phyloP scores from a whole-genome alignment of 2,329 filamentous ascomycete species.

The Triangularia verruculosa region DNA sequence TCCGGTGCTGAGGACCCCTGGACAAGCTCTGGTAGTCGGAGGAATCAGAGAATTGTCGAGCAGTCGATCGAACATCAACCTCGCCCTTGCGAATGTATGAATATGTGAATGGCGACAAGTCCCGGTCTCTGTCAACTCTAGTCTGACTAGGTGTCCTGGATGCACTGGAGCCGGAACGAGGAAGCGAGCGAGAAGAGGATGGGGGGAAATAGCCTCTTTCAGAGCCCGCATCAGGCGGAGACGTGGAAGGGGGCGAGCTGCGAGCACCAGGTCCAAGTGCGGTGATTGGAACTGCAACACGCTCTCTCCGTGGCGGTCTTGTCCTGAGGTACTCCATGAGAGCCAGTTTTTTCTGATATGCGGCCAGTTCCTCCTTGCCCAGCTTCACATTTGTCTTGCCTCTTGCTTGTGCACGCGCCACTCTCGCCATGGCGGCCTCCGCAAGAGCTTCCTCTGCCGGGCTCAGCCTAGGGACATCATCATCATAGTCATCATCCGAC shows the following conservation, averaged over 20 bases:
- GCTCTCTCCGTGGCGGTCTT: slow-evolving; percentile 41
- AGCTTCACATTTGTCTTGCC: slow-evolving; percentile 79
- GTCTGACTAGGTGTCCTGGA: slow-evolving; percentile 32
- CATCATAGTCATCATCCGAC: slow-evolving; percentile 46
- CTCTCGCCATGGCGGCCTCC: slow-evolving; percentile 74
- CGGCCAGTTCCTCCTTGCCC: slow-evolving; percentile 74
- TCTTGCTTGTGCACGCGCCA: slow-evolving; percentile 71
- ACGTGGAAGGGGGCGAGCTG: slow-evolving; percentile 38
- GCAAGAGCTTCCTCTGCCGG: slow-evolving; percentile 74
- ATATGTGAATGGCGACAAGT: slow-evolving; percentile 45
- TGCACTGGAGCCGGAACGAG: slow-evolving; percentile 36
- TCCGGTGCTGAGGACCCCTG: slow-evolving; percentile 23
- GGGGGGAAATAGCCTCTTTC: slow-evolving; percentile 48
- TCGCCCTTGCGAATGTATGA: slow-evolving; percentile 40
- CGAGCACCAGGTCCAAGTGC: slow-evolving; percentile 46
- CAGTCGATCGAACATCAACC: slow-evolving; percentile 24
- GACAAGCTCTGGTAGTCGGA: slow-evolving; percentile 19
- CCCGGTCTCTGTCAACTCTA: slow-evolving; percentile 28
- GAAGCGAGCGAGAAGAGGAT: slow-evolving; percentile 38
- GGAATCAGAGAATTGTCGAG: slow-evolving; percentile 47
- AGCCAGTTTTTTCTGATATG: slow-evolving; percentile 66
- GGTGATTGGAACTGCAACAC: slow-evolving; percentile 52
- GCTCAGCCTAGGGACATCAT: slow-evolving; percentile 44
- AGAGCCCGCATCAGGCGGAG: slow-evolving; percentile 36
- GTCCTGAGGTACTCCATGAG: slow-evolving; percentile 49